Evolutionary conservation across 768 basidiomycete genomes (phyloP).

Genomic region (Tulasnella sp.): DNA sequence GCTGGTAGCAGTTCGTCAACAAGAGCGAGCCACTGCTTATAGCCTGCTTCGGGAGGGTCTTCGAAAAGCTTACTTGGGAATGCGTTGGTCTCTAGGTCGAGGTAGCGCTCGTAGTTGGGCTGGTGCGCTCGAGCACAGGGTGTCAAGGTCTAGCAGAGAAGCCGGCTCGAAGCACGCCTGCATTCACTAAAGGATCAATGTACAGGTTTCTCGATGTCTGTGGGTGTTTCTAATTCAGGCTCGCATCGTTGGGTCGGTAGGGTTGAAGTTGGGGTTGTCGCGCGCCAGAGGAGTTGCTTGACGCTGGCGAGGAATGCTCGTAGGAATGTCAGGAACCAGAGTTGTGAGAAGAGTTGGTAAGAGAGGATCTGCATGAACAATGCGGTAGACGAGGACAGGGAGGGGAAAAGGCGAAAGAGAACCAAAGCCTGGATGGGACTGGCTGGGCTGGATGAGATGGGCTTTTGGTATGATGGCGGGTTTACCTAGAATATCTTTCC

Average conservation of each 20-base stretch:
- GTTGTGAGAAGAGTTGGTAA: background rate
- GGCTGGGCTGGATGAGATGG: too few species aligned
- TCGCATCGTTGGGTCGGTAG: background rate
- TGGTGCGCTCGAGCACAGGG: background rate
- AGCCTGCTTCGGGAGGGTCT: constrained; percentile 19
- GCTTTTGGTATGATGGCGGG: too few species aligned
- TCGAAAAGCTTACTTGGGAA: constrained; percentile 14
- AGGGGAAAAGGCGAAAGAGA: background rate
- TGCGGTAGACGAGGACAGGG: background rate
- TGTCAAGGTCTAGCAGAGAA: too few species aligned
- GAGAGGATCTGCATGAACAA: background rate
- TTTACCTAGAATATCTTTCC: too few species aligned
- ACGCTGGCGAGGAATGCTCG: background rate
- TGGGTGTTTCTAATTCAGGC: background rate
- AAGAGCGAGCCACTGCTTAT: constrained; percentile 25
- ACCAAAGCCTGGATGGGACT: too few species aligned
- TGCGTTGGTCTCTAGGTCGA: constrained; percentile 33
- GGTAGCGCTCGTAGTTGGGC: constrained; percentile 23
- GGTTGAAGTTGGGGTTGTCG: background rate
- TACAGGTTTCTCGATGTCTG: background rate
- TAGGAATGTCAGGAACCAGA: constrained; percentile 6
- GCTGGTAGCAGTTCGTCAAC: constrained; percentile 31
- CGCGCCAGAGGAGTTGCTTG: background rate
- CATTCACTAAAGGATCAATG: background rate
- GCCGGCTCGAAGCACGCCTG: background rate